phyloP scores from a whole-genome alignment of 2,329 filamentous ascomycete genomes.

The Aschersonia sp. region DNA sequence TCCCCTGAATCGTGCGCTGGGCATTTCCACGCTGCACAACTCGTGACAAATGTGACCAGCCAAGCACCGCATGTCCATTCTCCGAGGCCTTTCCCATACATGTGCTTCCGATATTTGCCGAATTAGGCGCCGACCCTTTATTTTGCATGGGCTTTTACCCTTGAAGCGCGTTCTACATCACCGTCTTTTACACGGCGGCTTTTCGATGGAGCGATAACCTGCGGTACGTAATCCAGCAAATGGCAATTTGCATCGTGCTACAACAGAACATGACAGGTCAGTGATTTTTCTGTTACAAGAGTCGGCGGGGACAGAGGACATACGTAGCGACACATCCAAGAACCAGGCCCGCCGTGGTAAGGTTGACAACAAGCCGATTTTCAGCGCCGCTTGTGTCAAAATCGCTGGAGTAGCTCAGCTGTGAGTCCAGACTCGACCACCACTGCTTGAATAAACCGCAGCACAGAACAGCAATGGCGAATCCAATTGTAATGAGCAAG shows the following conservation, averaged over 20 bases:
- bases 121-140: no score
- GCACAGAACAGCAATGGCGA: conserved; percentile 1
- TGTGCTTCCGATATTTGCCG: no score
- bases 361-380: neutral
- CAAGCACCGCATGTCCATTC: no score
- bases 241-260: conserved; percentile 1
- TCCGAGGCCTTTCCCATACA: no score
- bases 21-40: no score
- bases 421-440: neutral
- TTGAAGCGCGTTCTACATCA: no score
- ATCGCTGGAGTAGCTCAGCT: neutral
- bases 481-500: conserved; percentile 3
- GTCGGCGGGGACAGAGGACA: neutral
- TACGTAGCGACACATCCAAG: conserved; percentile 1
- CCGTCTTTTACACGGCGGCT: neutral
- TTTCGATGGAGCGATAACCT: conserved; percentile 1
- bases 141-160: no score
- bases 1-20: no score
- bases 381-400: neutral
- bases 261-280: neutral
- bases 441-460: conserved; percentile 1
- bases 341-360: neutral
- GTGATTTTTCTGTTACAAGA: neutral
- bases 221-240: conserved; percentile 2
- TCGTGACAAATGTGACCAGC: no score